These are phyloP conservation scores for Arthrobotrys conoides DNA, from an alignment of 2,329 filamentous ascomycete species.

Conservation along the genomic window DNA sequence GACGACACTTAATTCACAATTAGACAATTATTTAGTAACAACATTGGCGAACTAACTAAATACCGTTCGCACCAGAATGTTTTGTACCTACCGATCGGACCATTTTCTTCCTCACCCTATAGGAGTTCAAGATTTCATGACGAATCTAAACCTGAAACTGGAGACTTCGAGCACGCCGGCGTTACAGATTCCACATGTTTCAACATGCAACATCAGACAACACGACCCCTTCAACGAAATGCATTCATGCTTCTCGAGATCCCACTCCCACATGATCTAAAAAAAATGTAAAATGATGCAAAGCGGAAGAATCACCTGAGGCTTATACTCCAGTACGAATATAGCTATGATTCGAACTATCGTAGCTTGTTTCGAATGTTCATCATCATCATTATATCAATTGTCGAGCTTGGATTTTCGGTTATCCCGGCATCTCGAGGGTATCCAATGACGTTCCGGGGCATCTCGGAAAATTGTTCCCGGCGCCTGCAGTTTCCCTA, in stretches of 20 bases:
- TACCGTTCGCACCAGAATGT: background rate
- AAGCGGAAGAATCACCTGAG: background rate
- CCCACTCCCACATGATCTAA: background rate
- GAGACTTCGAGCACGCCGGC: background rate
- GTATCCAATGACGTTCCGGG: background rate
- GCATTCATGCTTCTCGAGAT: background rate
- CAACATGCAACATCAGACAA: slow-evolving; percentile 27
- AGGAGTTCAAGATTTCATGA: background rate
- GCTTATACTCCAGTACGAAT: background rate
- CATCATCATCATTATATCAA: too few relatives aligned
- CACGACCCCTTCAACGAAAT: slow-evolving; percentile 3
- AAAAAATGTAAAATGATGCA: background rate
- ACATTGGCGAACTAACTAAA: background rate
- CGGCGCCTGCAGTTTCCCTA: slow-evolving; percentile 1
- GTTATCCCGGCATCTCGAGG: slow-evolving; percentile 9
- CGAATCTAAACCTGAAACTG: slow-evolving; percentile 6
- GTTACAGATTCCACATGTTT: slow-evolving; percentile 26
- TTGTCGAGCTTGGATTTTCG: background rate
- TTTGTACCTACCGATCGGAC: background rate
- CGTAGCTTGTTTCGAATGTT: background rate
- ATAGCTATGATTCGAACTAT: background rate
- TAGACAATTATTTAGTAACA: background rate
- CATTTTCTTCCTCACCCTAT: slow-evolving; percentile 2
- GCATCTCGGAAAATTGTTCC: slow-evolving; percentile 12
- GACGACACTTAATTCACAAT: background rate